These are phyloP conservation scores for Podila epigama DNA, from an alignment of 192 early-diverging fungal species.

Conservation along the genomic window DNA sequence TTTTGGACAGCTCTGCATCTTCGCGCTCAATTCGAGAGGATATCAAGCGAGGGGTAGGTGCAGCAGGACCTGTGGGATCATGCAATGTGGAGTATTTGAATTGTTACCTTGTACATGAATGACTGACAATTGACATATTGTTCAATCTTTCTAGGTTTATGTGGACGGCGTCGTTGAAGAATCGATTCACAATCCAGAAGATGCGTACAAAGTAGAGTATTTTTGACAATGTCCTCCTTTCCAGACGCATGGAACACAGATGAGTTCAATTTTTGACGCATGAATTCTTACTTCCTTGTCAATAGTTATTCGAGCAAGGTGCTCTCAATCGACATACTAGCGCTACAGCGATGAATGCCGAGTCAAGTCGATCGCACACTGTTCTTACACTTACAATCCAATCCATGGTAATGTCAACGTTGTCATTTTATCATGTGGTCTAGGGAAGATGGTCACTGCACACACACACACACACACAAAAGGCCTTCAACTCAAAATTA, in stretches of 20 bases:
- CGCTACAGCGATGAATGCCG: slow-evolving; percentile 84
- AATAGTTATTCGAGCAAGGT: slow-evolving; percentile 64
- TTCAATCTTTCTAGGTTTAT: too few relatives aligned
- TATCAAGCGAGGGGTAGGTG: slow-evolving; percentile 64
- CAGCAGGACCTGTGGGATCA: too few relatives aligned
- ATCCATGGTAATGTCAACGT: slow-evolving; percentile 63
- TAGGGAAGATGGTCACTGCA: too few relatives aligned
- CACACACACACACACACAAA: too few relatives aligned
- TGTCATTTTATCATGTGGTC: too few relatives aligned
- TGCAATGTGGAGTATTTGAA: too few relatives aligned
- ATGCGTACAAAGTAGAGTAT: slow-evolving; percentile 60
- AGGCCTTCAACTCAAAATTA: too few relatives aligned
- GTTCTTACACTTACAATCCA: slow-evolving; percentile 81
- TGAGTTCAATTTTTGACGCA: too few relatives aligned
- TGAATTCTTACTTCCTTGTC: background rate
- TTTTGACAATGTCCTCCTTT: background rate
- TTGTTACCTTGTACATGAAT: too few relatives aligned
- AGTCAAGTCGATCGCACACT: slow-evolving; percentile 82
- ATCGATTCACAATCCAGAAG: slow-evolving; percentile 64
- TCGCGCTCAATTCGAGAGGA: slow-evolving; percentile 69
- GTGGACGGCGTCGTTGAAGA: slow-evolving; percentile 73
- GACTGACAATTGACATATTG: too few relatives aligned
- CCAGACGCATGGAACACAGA: too few relatives aligned
- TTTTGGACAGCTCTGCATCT: slow-evolving; percentile 73
- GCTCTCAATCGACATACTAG: slow-evolving; percentile 74